Evolutionary conservation across 345 rosid genomes (phyloP), one percentile per base, ranked within the genome.

Genomic region (Boechera divaricarpa): DNA sequence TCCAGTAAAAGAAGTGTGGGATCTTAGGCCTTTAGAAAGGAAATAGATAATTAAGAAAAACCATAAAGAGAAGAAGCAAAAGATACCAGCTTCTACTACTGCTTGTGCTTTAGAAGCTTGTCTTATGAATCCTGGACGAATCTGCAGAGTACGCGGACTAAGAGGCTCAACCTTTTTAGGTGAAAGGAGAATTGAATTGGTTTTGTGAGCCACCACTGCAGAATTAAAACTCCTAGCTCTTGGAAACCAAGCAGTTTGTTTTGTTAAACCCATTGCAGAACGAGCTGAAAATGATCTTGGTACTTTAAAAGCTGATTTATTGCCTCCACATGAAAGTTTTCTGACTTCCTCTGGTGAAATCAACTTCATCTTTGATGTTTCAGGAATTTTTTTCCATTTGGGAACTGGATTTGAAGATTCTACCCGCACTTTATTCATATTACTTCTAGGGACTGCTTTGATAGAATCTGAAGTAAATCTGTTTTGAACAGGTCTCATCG

Each of bases 291-390:
- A 49, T 32, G 77, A 64, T 67, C 67, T 78, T n/a, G 77, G 81
- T 62, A 72, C 70, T 70, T 57, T 64, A 29, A 52, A 67, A 33
- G 4, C 62, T 16, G 3, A 26, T 5, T 44, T 79, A 24, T 15
- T n/a, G 53, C 72, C 42, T 36, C 81, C 76, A 21, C 63, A 78
- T 42, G 85, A 41, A 33, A 87, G 78, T 63, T 57, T 80, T 8
- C 58, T 69, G 33, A 28, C 93, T 83, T 88, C 91, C 28, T 82
- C 83, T 7, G 63, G 12, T 12, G 81, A 33, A 47, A 90, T 81
- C 29, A 67, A 78, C 80, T 80, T 88, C 59, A 83, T 84, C 78
- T 75, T 85, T 10, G 90, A 70, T 52, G 78, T 54, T 75, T 52
- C 49, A 47, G 81, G 74, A 4, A 81, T 62, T 52, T 68, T 82